These are phyloP conservation scores for Hylodesmum podocarpum DNA, from an alignment of 306 rosid genomes.

Conservation along the genomic window DNA sequence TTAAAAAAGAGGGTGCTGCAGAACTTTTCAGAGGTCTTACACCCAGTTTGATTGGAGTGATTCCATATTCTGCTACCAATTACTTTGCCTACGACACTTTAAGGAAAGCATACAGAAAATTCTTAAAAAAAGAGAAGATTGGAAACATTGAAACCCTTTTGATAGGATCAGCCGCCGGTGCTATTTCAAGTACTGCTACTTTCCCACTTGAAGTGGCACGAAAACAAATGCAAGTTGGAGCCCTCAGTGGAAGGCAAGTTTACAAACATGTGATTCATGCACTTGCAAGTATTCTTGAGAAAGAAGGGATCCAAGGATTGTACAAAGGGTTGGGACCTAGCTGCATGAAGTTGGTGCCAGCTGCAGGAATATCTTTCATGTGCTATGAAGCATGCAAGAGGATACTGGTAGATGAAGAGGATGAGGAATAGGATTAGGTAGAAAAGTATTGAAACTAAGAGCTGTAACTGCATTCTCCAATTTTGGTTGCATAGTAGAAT, in stretches of 20 bases:
- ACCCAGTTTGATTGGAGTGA: conserved; percentile 92
- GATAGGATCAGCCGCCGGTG: conserved; percentile 93
- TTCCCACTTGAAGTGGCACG: conserved; percentile 98
- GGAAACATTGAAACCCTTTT: conserved; percentile 92
- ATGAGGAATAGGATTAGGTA: conserved; percentile 46
- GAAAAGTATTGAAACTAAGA: not conserved
- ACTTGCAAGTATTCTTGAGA: conserved; percentile 76
- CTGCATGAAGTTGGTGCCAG: conserved; percentile 94
- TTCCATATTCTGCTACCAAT: conserved; percentile 89
- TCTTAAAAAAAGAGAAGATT: conserved; percentile 75
- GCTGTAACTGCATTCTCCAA: not conserved
- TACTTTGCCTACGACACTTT: conserved; percentile 88
- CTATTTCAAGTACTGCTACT: conserved; percentile 85
- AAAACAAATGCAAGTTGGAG: conserved; percentile 99
- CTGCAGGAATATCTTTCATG: conserved; percentile 97
- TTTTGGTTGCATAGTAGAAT: no score
- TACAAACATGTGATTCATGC: conserved; percentile 81
- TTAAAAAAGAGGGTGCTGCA: conserved; percentile 72
- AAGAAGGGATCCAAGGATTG: conserved; percentile 77
- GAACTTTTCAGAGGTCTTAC: conserved; percentile 94
- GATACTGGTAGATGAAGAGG: conserved; percentile 64
- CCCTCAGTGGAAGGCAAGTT: conserved; percentile 82
- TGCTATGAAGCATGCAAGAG: conserved; percentile 98
- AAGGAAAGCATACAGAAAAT: conserved; percentile 75
- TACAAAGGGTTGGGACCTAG: conserved; percentile 94